A percentile compares a stretch with the other conserved stretches of the same genome.
These are phyloP conservation scores for Cladorrhinum sp. DNA, from an alignment of 2,329 filamentous ascomycete species.

Conservation along the genomic window DNA sequence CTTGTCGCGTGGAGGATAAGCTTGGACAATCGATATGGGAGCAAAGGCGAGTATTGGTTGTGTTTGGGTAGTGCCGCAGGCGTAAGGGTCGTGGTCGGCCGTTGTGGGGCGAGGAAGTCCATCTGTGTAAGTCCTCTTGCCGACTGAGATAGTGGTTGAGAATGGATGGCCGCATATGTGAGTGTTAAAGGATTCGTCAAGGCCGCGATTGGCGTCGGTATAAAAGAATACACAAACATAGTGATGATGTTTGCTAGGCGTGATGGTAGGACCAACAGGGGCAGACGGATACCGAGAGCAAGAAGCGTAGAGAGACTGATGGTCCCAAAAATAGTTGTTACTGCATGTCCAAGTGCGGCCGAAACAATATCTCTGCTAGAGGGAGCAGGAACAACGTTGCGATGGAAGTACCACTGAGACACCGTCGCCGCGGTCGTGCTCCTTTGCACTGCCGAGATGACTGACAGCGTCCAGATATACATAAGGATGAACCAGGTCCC, in stretches of 20 bases:
- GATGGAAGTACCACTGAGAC: slow-evolving; percentile 98
- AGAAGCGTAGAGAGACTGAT: slow-evolving; percentile 86
- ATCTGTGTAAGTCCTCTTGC: slow-evolving; percentile 79
- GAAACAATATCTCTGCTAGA: slow-evolving; percentile 77
- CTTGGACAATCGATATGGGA: slow-evolving; percentile 88
- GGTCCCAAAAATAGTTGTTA: slow-evolving; percentile 85
- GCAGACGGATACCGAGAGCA: slow-evolving; percentile 75
- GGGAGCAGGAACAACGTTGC: slow-evolving; percentile 73
- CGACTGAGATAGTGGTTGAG: slow-evolving; percentile 72
- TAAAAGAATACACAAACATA: slow-evolving; percentile 63
- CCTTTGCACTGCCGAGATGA: slow-evolving; percentile 85
- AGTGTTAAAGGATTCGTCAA: slow-evolving; percentile 89
- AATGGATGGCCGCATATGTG: slow-evolving; percentile 92
- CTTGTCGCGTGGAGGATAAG: slow-evolving; percentile 86
- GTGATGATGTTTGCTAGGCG: slow-evolving; percentile 63
- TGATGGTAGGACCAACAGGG: slow-evolving; percentile 77
- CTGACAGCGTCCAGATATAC: slow-evolving; percentile 90
- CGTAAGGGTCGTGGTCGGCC: slow-evolving; percentile 70
- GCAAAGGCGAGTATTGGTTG: slow-evolving; percentile 45
- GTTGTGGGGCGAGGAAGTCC: slow-evolving; percentile 70
- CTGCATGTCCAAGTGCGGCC: slow-evolving; percentile 77
- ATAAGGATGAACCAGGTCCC: slow-evolving; percentile 89
- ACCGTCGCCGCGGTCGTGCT: slow-evolving; percentile 92
- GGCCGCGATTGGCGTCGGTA: slow-evolving; percentile 80
- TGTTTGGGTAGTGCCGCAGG: slow-evolving; percentile 46